Conservation (phyloP, 768 basidiomycete genomes). For the Hygrophorus pudorinus region DNA sequence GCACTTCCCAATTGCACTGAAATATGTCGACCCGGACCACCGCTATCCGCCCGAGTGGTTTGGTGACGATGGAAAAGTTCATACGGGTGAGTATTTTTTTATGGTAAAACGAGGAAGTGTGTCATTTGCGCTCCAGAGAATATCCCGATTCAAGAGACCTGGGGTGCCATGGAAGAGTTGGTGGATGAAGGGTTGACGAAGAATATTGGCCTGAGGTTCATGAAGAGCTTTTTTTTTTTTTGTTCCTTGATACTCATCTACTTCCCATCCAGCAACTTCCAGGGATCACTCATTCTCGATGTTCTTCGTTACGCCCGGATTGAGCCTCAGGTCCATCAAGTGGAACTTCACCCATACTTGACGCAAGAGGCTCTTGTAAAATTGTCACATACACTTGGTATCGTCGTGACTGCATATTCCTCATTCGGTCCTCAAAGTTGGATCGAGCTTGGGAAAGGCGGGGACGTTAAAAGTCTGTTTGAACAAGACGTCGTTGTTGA, state of each 20-base stretch:
- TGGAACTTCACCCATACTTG: slow-evolving; percentile 65
- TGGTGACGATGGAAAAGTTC: slow-evolving; percentile 60
- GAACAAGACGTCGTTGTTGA: slow-evolving; percentile 32
- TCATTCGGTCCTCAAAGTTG: slow-evolving; percentile 37
- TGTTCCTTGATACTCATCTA: not conserved
- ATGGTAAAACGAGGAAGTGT: not conserved
- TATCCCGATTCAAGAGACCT: slow-evolving; percentile 73
- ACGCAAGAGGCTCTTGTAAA: slow-evolving; percentile 47
- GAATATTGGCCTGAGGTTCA: slow-evolving; percentile 72
- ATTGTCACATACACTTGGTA: slow-evolving; percentile 45
- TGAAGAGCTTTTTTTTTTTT: not conserved
- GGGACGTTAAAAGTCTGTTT: slow-evolving; percentile 42
- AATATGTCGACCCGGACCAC: slow-evolving; percentile 68
- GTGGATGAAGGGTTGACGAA: slow-evolving; percentile 60
- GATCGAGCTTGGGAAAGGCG: slow-evolving; percentile 56
- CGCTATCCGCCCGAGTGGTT: slow-evolving; percentile 82
- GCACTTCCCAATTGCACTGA: slow-evolving; percentile 78
- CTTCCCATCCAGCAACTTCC: slow-evolving; percentile 49
- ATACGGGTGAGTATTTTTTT: slow-evolving; percentile 12
- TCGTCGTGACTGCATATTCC: slow-evolving; percentile 60
- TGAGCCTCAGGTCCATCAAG: slow-evolving; percentile 60
- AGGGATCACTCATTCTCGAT: slow-evolving; percentile 63
- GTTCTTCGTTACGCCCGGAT: slow-evolving; percentile 71
- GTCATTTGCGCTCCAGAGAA: slow-evolving; percentile 30
- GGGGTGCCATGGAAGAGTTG: slow-evolving; percentile 73